Base-by-base conservation (phyloP, 305 asterid species). In the Fraxinus baroniana region DNA sequence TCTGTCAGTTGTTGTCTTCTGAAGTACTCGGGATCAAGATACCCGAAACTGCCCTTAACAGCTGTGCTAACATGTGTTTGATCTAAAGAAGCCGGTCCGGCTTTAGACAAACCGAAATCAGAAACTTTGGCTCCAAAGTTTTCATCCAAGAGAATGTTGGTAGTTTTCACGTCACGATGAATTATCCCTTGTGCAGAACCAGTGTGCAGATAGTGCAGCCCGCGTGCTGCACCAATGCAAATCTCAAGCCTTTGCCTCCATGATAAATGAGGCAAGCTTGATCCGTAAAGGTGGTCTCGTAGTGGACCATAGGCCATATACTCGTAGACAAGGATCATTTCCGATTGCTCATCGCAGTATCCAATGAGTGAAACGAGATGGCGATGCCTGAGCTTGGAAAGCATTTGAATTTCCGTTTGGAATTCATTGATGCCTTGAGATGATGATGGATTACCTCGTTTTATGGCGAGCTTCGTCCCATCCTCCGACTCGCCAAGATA, bases 51-150 rank as follows among this genome's bases (percentile, higher is more conserved):
- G 1, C 98, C 99, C 87, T 95, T 95, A 36, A 95, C 99, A 0
- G 98, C 98, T 0, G 98, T 95, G 89, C 99, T 95, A 2, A 94
- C 99, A 6, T 93, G 98, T 0, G 99, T 93, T 79, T 94, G 98
- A 18, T 95, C 99, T 35, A 93, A 46, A 0, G 95, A 90, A 1
- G 81, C 81, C 0, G 98, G 99, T 13, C 97, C 99, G 0, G 89
- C 87, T 82, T 94, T 93, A 1, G 99, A 96, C 91, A 94, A 77
- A 13, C 98, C 99, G 15, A 96, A 96, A 76, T 96, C 99, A 2
- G 99, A 91, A 1, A 96, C 97, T 80, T 95, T 95, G 0, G 99
- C 89, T 0, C 90, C 87, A 2, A 92, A 90, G 72, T 82, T 88
- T 52, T 94, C 98, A 49, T 94, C 99, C 2, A 95, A 86, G 41